phyloP scores from a whole-genome alignment of 805 yeast genomes.

The Schizosaccharomyces osmophilus region DNA sequence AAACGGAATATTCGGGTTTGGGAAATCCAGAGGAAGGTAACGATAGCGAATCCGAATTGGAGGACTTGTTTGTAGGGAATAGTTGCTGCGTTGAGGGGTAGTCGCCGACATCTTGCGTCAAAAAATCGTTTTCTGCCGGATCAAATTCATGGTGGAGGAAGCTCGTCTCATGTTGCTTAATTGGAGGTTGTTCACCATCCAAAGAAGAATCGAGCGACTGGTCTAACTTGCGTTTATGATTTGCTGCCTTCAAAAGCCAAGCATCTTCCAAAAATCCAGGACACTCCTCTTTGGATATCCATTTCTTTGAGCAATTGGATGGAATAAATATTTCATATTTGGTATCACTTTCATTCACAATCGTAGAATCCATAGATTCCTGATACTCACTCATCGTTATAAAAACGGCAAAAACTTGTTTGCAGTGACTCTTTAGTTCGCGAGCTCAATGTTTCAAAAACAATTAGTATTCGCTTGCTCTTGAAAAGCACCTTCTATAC shows the following conservation, averaged over 20 bases:
- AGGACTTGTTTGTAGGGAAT: background rate
- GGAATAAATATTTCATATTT: background rate
- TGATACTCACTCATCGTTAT: background rate
- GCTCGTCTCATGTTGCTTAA: background rate
- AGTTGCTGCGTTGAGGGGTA: background rate
- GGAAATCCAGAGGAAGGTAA: background rate
- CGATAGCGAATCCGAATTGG: background rate
- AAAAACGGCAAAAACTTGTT: background rate
- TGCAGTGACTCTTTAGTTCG: too few relatives aligned
- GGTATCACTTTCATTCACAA: background rate
- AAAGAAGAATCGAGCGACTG: background rate
- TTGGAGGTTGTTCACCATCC: background rate
- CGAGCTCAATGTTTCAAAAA: too few relatives aligned
- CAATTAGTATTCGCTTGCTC: too few relatives aligned
- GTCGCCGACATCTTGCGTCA: background rate
- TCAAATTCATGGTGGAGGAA: background rate
- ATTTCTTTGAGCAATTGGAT: background rate
- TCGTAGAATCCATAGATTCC: background rate
- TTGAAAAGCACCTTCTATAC: too few relatives aligned
- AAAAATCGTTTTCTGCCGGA: background rate
- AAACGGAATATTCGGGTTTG: background rate
- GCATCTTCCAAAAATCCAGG: background rate
- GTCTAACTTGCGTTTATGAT: background rate
- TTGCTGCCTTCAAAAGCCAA: background rate
- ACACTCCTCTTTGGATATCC: background rate